These are phyloP conservation scores for Rhodotorula taiwanensis DNA, from an alignment of 768 basidiomycete species.

Conservation along the genomic window DNA sequence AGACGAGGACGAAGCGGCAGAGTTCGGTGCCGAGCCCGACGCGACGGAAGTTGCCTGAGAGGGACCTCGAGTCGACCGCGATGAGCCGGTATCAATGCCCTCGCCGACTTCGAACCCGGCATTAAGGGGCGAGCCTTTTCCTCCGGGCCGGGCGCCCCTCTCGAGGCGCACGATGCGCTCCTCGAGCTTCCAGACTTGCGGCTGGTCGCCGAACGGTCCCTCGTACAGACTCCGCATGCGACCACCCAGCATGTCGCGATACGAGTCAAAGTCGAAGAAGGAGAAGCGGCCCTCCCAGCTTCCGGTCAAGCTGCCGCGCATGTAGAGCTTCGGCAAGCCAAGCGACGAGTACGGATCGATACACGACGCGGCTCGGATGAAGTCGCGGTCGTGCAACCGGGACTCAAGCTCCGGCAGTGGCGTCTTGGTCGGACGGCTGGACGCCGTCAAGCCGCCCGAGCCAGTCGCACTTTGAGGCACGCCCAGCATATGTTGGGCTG, in stretches of 20 bases:
- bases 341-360: slow-evolving; percentile 42
- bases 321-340: slow-evolving; percentile 39
- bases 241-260: slow-evolving; percentile 51
- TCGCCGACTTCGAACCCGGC: slow-evolving; percentile 38
- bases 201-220: slow-evolving; percentile 70
- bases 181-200: slow-evolving; percentile 76
- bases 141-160: slow-evolving; percentile 34
- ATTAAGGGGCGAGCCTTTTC: slow-evolving; percentile 39
- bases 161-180: slow-evolving; percentile 28
- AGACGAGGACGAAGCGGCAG: neutral
- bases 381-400: slow-evolving; percentile 44
- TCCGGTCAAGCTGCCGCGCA: slow-evolving; percentile 33
- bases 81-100: neutral
- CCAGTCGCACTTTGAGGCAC: neutral
- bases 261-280: slow-evolving; percentile 71
- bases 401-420: slow-evolving; percentile 37
- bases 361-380: slow-evolving; percentile 42
- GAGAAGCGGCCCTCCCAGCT: slow-evolving; percentile 42
- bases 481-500: slow-evolving; percentile 13
- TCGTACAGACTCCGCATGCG: slow-evolving; percentile 56
- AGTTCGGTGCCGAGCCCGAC: neutral
- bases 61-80: neutral
- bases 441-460: neutral
- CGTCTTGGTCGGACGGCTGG: slow-evolving; percentile 25
- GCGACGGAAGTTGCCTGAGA: neutral